phyloP scores from a whole-genome alignment of 1,284 basidiomycete genomes.

The Microstroma glucosiphilum region DNA sequence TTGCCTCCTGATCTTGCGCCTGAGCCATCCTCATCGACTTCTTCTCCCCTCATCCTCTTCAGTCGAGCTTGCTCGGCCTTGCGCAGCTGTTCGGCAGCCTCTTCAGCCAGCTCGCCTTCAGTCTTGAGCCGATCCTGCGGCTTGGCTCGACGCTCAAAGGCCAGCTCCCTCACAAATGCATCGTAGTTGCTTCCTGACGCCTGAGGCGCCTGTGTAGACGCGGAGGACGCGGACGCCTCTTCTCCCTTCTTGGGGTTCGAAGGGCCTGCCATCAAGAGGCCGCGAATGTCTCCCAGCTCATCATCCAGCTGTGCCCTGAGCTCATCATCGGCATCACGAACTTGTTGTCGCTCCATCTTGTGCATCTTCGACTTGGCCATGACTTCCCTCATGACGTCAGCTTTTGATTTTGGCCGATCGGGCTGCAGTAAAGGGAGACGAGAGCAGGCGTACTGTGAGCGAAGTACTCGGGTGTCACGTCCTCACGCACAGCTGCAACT shows the following conservation, averaged over 20 bases:
- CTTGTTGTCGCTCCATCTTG: conserved; percentile 77
- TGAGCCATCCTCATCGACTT: conserved; percentile 50
- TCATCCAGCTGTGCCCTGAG: conserved; percentile 81
- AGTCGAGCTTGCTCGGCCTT: conserved; percentile 74
- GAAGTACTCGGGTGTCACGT: too few relatives aligned
- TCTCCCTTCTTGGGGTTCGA: conserved; percentile 5
- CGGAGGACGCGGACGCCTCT: conserved; percentile 13
- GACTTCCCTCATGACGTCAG: conserved; percentile 96
- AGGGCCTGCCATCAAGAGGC: conserved; percentile 57
- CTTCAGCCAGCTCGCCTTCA: conserved; percentile 83
- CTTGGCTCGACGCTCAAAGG: conserved; percentile 85
- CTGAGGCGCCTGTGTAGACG: conserved; percentile 2
- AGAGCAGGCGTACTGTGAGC: too few relatives aligned
- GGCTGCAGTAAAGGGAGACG: too few relatives aligned
- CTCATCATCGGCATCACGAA: conserved; percentile 77
- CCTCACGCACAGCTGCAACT: too few relatives aligned
- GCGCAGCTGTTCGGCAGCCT: conserved; percentile 79
- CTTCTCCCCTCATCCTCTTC: conserved; percentile 73
- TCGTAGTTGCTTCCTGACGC: conserved; percentile 61
- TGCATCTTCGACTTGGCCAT: conserved; percentile 83
- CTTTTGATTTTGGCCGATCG: conserved; percentile 58
- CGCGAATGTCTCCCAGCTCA: conserved; percentile 75
- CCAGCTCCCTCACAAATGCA: conserved; percentile 81
- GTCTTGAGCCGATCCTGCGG: conserved; percentile 95
- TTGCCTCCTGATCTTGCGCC: conserved; percentile 44